Evolutionary conservation across 2,329 filamentous ascomycete species (phyloP).

Genomic region (Zelopaecilomyces penicillatus): DNA sequence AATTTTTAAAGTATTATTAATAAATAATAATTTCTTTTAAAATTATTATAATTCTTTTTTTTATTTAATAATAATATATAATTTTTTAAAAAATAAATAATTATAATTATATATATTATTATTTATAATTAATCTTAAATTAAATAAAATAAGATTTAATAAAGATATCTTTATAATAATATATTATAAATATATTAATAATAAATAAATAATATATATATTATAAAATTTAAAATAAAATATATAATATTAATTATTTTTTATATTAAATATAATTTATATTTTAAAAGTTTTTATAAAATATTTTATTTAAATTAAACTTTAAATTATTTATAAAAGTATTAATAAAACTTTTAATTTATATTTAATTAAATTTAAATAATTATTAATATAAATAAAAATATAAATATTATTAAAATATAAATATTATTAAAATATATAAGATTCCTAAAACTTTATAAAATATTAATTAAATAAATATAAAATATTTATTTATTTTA

Average conservation of each 20-base stretch:
- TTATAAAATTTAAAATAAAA: background rate
- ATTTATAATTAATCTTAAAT: background rate
- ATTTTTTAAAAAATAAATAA: background rate
- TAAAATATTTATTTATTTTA: too few relatives aligned
- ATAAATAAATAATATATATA: background rate
- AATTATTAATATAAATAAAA: too few relatives aligned
- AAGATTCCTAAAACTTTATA: background rate
- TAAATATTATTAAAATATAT: background rate
- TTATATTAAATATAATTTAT: too few relatives aligned
- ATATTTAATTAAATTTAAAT: too few relatives aligned
- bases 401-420: background rate
- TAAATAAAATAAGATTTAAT: background rate
- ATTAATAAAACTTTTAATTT: background rate
- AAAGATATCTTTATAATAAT: background rate
- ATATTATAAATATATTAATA: background rate
- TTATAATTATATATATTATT: background rate
- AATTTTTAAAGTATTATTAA: background rate
- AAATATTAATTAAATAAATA: background rate
- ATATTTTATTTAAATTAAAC: background rate
- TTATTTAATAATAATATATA: background rate
- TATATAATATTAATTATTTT: background rate
- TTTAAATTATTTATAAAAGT: background rate
- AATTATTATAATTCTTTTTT: conserved; percentile 1
- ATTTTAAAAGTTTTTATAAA: background rate
- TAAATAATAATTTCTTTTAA: background rate